Percentiles rank a stretch among this genome's conserved stretches.
These are phyloP conservation scores for Sclerotinia glacialis DNA, from an alignment of 2,329 filamentous ascomycete genomes.

Conservation along the genomic window DNA sequence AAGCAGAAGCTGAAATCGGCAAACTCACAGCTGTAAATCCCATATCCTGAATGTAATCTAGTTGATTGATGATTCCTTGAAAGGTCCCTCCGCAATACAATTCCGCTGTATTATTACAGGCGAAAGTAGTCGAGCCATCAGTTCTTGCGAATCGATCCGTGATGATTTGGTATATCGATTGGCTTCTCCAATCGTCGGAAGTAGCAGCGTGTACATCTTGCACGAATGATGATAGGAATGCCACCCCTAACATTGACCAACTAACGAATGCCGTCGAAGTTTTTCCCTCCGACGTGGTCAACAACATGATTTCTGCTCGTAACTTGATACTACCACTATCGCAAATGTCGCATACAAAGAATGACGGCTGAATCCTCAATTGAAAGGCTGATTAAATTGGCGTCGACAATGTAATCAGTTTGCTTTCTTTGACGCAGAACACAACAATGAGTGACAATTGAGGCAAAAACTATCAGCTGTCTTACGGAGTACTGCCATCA, in stretches of 20 bases:
- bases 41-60: constrained; percentile 48
- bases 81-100: constrained; percentile 49
- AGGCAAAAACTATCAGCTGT: background rate
- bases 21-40: constrained; percentile 37
- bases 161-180: constrained; percentile 44
- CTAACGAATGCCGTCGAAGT: constrained; percentile 24
- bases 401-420: constrained; percentile 14
- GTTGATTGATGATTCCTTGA: constrained; percentile 45
- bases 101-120: constrained; percentile 33
- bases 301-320: constrained; percentile 18
- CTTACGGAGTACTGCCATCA: background rate
- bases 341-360: constrained; percentile 5
- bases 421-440: constrained; percentile 13
- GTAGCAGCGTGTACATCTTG: constrained; percentile 24
- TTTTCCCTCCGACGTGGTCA: constrained; percentile 20
- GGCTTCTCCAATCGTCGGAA: constrained; percentile 38
- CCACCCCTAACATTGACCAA: constrained; percentile 18
- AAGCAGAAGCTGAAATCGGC: background rate
- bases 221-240: background rate
- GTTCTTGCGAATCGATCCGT: constrained; percentile 43
- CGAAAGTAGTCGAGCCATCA: constrained; percentile 38
- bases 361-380: constrained; percentile 7
- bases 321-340: constrained; percentile 5
- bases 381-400: constrained; percentile 7
- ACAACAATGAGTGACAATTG: constrained; percentile 1